Percentiles rank a stretch among this genome's conserved stretches.
Evolutionary conservation across 768 basidiomycete species (phyloP).

Genomic region (Baorangia bicolor): DNA sequence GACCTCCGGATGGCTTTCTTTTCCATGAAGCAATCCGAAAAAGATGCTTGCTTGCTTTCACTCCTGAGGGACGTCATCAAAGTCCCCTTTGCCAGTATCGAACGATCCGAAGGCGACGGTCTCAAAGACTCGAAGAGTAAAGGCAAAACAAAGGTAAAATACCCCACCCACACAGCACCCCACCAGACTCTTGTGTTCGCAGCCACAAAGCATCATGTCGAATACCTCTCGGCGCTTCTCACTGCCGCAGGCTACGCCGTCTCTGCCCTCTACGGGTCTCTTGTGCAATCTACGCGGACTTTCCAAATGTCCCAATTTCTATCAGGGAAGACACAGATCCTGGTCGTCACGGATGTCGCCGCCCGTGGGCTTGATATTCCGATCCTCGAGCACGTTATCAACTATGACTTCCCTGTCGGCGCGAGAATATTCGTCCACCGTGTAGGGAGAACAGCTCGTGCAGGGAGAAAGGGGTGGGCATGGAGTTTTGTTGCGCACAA

Average conservation of each 20-base stretch:
- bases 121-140: constrained; percentile 46
- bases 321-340: constrained; percentile 69
- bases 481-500: constrained; percentile 88
- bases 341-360: constrained; percentile 98
- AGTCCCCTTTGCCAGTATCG: constrained; percentile 57
- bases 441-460: constrained; percentile 94
- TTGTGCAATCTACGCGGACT: constrained; percentile 88
- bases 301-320: constrained; percentile 92
- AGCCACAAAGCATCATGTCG: constrained; percentile 98
- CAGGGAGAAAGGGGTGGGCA: constrained; percentile 93
- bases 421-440: constrained; percentile 94
- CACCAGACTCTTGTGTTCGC: constrained; percentile 95
- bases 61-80: constrained; percentile 86
- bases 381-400: constrained; percentile 92
- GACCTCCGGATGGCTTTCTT: constrained; percentile 96
- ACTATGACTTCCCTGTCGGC: constrained; percentile 97
- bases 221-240: constrained; percentile 82
- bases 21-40: constrained; percentile 87
- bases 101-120: constrained; percentile 19
- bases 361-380: constrained; percentile 99
- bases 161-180: constrained; percentile 54
- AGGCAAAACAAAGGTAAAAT: constrained; percentile 49
- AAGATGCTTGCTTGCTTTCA: constrained; percentile 85
- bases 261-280: constrained; percentile 93
- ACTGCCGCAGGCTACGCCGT: constrained; percentile 81